Evolutionary conservation across 2,329 filamentous ascomycete species (phyloP).

Genomic region (Diaporthe sp.): DNA sequence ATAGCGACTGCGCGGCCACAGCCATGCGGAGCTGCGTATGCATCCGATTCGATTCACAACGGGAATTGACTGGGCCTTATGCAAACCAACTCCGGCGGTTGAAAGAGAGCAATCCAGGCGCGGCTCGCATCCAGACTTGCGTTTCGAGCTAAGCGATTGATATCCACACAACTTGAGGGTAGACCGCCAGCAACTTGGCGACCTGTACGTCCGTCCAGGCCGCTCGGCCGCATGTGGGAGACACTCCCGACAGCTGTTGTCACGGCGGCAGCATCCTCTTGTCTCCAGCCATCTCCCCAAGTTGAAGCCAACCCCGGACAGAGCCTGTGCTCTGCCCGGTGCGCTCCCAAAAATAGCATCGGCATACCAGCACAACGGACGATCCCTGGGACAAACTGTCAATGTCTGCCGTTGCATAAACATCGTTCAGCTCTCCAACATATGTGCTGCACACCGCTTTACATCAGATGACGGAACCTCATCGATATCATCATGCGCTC

Average conservation of each 20-base stretch:
- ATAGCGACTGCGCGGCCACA: not conserved
- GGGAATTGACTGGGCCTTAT: constrained; percentile 8
- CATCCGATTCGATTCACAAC: constrained; percentile 6
- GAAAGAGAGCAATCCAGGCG: not conserved
- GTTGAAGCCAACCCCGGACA: not conserved
- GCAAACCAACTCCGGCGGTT: constrained; percentile 15
- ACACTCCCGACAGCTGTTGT: not conserved
- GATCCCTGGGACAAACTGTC: constrained; percentile 33
- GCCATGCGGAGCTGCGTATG: constrained; percentile 19
- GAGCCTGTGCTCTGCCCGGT: constrained; percentile 1
- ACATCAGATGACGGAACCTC: constrained; percentile 29
- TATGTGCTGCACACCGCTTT: constrained; percentile 7
- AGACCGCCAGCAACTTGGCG: not conserved
- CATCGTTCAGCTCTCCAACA: constrained; percentile 2
- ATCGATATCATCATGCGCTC: not conserved
- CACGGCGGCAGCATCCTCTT: not conserved
- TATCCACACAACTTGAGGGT: not conserved
- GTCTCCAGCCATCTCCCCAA: not conserved
- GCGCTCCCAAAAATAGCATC: constrained; percentile 19
- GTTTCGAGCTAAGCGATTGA: constrained; percentile 17
- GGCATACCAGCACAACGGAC: constrained; percentile 19
- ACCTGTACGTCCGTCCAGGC: not conserved
- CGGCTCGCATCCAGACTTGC: constrained; percentile 7
- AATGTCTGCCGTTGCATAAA: constrained; percentile 22
- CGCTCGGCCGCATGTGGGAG: not conserved